Conservation (phyloP, 1,284 basidiomycete genomes). For the Austroboletus novae-zelandiae region DNA sequence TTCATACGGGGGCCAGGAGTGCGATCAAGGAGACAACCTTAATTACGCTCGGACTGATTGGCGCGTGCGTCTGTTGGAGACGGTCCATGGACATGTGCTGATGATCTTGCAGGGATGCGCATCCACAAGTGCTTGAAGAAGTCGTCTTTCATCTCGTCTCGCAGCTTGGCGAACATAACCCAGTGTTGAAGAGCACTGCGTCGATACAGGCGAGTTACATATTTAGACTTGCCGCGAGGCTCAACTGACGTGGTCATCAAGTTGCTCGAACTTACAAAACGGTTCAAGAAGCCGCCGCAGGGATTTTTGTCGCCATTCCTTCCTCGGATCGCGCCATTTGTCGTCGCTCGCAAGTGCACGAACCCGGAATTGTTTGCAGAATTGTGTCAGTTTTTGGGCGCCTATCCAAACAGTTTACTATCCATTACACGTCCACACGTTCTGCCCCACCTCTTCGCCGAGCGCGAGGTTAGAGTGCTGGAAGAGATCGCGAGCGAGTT, state of each 20-base stretch:
- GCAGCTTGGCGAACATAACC: slow-evolving; percentile 65
- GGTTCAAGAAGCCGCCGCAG: slow-evolving; percentile 66
- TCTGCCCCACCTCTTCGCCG: slow-evolving; percentile 70
- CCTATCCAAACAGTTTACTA: slow-evolving; percentile 63
- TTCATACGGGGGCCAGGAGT: slow-evolving; percentile 41
- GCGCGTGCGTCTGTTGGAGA: slow-evolving; percentile 47
- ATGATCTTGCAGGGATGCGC: slow-evolving; percentile 41
- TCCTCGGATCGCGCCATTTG: slow-evolving; percentile 63
- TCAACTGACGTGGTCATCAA: slow-evolving; percentile 32
- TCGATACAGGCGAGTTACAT: slow-evolving; percentile 50
- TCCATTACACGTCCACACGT: slow-evolving; percentile 62
- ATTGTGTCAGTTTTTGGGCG: slow-evolving; percentile 59
- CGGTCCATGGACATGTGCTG: neutral
- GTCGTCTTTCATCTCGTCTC: slow-evolving; percentile 66
- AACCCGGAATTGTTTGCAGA: slow-evolving; percentile 62
- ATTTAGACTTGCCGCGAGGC: slow-evolving; percentile 1
- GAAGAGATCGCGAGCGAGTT: slow-evolving; percentile 45
- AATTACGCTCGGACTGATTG: slow-evolving; percentile 58
- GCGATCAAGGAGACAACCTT: slow-evolving; percentile 59
- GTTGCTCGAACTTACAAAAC: slow-evolving; percentile 59
- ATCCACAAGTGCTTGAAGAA: slow-evolving; percentile 54
- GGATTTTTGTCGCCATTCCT: slow-evolving; percentile 70
- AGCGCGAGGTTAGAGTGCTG: slow-evolving; percentile 53
- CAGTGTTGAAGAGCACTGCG: slow-evolving; percentile 66
- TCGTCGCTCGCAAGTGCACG: slow-evolving; percentile 58